These are phyloP conservation scores for Gymnopilus junonius DNA, from an alignment of 768 basidiomycete genomes.

Conservation along the genomic window DNA sequence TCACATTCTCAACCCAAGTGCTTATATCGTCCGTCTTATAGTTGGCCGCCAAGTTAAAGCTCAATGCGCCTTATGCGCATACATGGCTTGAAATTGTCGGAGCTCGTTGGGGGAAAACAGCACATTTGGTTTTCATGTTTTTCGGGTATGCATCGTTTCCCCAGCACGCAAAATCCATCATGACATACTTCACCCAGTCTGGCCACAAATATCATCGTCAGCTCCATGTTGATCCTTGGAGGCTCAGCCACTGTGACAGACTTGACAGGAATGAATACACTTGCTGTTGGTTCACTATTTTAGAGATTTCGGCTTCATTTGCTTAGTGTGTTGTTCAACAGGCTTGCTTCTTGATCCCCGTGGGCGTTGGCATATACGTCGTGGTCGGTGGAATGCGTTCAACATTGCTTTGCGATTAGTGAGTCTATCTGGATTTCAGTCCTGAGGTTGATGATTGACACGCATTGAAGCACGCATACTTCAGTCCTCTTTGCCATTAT, in stretches of 20 bases:
- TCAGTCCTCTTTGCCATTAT: slow-evolving; percentile 87
- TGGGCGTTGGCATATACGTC: slow-evolving; percentile 89
- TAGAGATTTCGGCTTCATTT: not conserved
- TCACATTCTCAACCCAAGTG: not conserved
- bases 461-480: slow-evolving; percentile 72
- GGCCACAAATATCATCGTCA: slow-evolving; percentile 91
- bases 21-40: slow-evolving; percentile 32
- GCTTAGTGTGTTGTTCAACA: slow-evolving; percentile 20
- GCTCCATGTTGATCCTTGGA: slow-evolving; percentile 80
- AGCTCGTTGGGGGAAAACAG: slow-evolving; percentile 76
- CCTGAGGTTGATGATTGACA: not conserved
- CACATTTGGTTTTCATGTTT: slow-evolving; percentile 87
- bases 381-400: slow-evolving; percentile 88
- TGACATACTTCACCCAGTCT: slow-evolving; percentile 45
- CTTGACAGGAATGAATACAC: slow-evolving; percentile 88
- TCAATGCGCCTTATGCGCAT: slow-evolving; percentile 87
- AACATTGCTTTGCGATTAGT: slow-evolving; percentile 87
- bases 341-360: slow-evolving; percentile 90
- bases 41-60: slow-evolving; percentile 90
- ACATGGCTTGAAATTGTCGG: slow-evolving; percentile 91
- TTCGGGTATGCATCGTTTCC: slow-evolving; percentile 58
- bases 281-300: slow-evolving; percentile 55
- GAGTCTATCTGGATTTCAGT: slow-evolving; percentile 29
- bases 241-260: slow-evolving; percentile 87
- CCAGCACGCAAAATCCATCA: not conserved